Conservation (phyloP, 768 basidiomycete species). For the Calvatia gigantea region DNA sequence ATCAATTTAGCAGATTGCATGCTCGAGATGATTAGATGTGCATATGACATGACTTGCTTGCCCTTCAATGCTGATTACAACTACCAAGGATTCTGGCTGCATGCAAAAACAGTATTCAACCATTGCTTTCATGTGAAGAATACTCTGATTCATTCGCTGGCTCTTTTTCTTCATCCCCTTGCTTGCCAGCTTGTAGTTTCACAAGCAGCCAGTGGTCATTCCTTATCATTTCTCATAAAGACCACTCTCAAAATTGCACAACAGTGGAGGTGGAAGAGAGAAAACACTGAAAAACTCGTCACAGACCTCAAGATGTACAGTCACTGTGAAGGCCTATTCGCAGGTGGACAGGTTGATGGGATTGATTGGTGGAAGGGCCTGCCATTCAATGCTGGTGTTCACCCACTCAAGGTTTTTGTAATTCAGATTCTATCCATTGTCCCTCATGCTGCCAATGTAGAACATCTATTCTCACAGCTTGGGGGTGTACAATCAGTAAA, state of each 20-base stretch:
- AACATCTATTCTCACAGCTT: neutral
- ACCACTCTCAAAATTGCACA: neutral
- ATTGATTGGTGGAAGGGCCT: constrained; percentile 8
- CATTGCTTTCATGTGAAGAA: neutral
- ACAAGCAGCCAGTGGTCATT: neutral
- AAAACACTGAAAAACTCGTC: neutral
- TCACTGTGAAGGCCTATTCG: constrained; percentile 13
- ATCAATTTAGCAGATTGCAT: too few relatives aligned
- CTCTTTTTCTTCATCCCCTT: neutral
- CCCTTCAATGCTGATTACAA: neutral
- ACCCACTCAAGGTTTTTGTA: neutral
- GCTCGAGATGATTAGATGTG: neutral
- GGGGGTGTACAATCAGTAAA: neutral
- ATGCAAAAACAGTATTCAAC: neutral
- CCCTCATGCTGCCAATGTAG: neutral
- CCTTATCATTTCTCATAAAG: neutral
- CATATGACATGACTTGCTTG: neutral
- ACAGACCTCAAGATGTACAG: neutral
- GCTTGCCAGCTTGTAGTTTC: neutral
- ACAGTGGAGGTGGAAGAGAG: neutral
- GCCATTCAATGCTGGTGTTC: neutral
- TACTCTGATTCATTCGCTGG: neutral
- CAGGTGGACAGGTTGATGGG: constrained; percentile 24
- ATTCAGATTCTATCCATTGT: neutral
- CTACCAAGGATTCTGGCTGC: neutral